phyloP scores from a whole-genome alignment of 352 stramenopile genomes.

The Thalassiosira mediterranea region DNA sequence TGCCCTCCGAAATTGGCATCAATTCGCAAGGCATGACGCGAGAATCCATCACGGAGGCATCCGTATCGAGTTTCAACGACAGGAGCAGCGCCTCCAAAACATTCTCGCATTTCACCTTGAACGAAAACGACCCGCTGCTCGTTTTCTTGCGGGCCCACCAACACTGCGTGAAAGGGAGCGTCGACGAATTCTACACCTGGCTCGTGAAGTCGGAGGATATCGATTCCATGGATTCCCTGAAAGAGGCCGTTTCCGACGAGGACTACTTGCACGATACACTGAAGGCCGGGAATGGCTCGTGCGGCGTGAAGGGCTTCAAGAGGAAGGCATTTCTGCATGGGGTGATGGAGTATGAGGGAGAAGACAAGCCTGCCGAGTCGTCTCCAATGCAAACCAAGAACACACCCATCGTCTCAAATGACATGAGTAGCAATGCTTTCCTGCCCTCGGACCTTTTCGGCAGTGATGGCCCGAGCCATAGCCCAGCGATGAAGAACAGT shows the following conservation, averaged over 20 bases:
- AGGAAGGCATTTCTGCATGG: constrained; percentile 42
- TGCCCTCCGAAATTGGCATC: constrained; percentile 50
- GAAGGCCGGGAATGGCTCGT: constrained; percentile 41
- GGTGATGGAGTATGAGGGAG: constrained; percentile 34
- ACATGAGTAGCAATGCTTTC: constrained; percentile 29
- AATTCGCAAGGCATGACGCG: constrained; percentile 6
- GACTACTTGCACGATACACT: constrained; percentile 51
- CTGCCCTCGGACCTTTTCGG: constrained; percentile 42
- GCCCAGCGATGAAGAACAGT: not conserved
- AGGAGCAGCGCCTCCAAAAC: constrained; percentile 24
- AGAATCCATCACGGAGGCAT: constrained; percentile 36
- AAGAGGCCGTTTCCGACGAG: constrained; percentile 55
- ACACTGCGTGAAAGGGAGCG: constrained; percentile 44
- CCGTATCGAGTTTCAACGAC: constrained; percentile 33
- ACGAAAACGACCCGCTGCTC: constrained; percentile 41
- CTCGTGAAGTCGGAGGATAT: constrained; percentile 56
- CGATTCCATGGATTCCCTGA: constrained; percentile 40
- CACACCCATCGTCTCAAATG: not conserved
- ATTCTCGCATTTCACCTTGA: constrained; percentile 17
- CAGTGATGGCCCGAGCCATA: constrained; percentile 7
- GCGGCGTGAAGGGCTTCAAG: constrained; percentile 56
- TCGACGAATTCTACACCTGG: constrained; percentile 48
- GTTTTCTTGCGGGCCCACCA: constrained; percentile 37
- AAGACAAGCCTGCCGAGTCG: constrained; percentile 2
- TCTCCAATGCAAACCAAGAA: not conserved